A percentile compares a stretch with the other conserved stretches of the same genome.
phyloP scores from a whole-genome alignment of 2,329 filamentous ascomycete species.

The Penicillium sp. region DNA sequence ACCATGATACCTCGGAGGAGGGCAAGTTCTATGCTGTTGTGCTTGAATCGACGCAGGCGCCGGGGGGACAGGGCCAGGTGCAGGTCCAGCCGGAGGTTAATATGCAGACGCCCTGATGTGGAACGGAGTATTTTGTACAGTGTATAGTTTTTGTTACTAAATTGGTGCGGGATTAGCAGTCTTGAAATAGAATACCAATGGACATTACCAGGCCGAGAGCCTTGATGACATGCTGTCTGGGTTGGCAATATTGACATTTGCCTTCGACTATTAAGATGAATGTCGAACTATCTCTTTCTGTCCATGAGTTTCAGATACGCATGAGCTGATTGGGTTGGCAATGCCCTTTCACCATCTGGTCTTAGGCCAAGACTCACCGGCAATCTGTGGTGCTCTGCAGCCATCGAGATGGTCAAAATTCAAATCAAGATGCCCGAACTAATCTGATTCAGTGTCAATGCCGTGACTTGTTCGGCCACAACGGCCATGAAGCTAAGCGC shows the following conservation, averaged over 20 bases:
- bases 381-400: too few relatives aligned
- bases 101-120: constrained; percentile 1
- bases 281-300: not conserved
- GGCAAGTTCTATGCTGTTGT: constrained; percentile 40
- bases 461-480: too few relatives aligned
- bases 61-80: not conserved
- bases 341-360: too few relatives aligned
- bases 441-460: too few relatives aligned
- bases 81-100: not conserved
- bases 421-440: too few relatives aligned
- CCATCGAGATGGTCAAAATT: too few relatives aligned
- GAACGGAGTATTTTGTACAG: not conserved
- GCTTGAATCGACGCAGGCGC: constrained; percentile 28
- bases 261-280: not conserved
- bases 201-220: not conserved
- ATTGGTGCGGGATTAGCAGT: not conserved
- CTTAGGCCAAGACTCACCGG: too few relatives aligned
- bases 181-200: not conserved
- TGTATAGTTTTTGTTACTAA: not conserved
- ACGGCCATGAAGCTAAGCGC: too few relatives aligned
- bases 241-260: not conserved
- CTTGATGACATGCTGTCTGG: not conserved
- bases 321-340: not conserved
- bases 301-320: not conserved
- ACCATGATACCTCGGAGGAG: constrained; percentile 37